Evolutionary conservation across 1,139 yeast genomes (phyloP).

Genomic region (Debaryomycetaceae sp.): DNA sequence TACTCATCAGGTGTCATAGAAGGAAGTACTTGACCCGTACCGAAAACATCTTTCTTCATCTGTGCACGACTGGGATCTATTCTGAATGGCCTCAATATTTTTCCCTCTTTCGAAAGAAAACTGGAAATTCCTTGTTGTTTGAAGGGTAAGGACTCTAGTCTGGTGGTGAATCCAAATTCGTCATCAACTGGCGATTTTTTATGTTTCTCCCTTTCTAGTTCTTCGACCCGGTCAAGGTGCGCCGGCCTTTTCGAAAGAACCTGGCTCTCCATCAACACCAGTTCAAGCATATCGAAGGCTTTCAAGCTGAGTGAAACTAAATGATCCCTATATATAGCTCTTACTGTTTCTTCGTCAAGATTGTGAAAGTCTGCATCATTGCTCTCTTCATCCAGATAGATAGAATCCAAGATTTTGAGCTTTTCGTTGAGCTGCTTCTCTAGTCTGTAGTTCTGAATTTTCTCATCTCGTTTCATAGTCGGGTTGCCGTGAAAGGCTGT

Average conservation of each 20-base stretch:
- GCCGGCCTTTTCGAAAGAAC: conserved; percentile 43
- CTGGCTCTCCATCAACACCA: conserved; percentile 53
- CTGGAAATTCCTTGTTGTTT: conserved; percentile 23
- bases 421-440: conserved; percentile 53
- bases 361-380: conserved; percentile 24
- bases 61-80: conserved; percentile 61
- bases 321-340: conserved; percentile 54
- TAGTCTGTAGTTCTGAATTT: conserved; percentile 63
- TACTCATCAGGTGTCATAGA: conserved; percentile 95
- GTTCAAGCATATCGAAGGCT: conserved; percentile 53
- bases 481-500: conserved; percentile 37
- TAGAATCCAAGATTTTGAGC: conserved; percentile 34
- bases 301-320: conserved; percentile 50
- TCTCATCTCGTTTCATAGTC: conserved; percentile 58
- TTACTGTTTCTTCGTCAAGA: conserved; percentile 59
- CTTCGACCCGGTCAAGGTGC: conserved; percentile 10
- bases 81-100: conserved; percentile 80
- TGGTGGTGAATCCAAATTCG: conserved; percentile 49
- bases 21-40: conserved; percentile 91
- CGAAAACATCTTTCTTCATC: conserved; percentile 64
- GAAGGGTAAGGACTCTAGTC: conserved; percentile 41
- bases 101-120: conserved; percentile 64
- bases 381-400: conserved; percentile 24
- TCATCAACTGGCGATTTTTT: conserved; percentile 18
- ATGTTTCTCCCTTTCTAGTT: background rate